Evolutionary conservation across 2,329 filamentous ascomycete genomes (phyloP).

Genomic region (Fusarium fracticaudum): DNA sequence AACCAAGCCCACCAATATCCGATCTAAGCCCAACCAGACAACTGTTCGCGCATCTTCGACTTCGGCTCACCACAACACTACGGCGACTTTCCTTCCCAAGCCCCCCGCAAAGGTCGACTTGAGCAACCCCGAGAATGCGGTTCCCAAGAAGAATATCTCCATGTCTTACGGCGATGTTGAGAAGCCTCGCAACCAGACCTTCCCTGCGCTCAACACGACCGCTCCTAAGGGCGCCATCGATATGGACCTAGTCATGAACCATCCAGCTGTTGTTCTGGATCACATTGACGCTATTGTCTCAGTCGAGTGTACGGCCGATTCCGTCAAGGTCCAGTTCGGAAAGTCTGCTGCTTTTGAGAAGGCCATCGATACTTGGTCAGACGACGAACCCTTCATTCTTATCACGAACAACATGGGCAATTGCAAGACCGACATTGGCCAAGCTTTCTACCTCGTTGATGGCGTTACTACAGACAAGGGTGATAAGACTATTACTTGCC

Average conservation of each 20-base stretch:
- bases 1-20: background rate
- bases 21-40: background rate
- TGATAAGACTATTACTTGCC: background rate
- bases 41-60: background rate
- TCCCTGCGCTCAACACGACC: background rate
- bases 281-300: conserved; percentile 7
- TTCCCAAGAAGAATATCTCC: conserved; percentile 7
- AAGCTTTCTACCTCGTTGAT: conserved; percentile 10
- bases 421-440: background rate
- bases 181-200: conserved; percentile 2
- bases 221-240: background rate
- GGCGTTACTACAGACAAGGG: background rate
- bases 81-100: conserved; percentile 6
- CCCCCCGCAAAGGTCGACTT: background rate
- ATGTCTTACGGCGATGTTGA: conserved; percentile 9
- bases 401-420: conserved; percentile 8
- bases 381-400: background rate
- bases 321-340: background rate
- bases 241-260: conserved; percentile 14
- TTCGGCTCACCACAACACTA: conserved; percentile 1
- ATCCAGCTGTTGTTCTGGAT: conserved; percentile 11
- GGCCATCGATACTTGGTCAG: background rate
- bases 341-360: background rate
- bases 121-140: conserved; percentile 1
- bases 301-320: background rate